These are phyloP conservation scores for Pisolithus thermaeus DNA, from an alignment of 1,284 basidiomycete genomes.

Conservation along the genomic window DNA sequence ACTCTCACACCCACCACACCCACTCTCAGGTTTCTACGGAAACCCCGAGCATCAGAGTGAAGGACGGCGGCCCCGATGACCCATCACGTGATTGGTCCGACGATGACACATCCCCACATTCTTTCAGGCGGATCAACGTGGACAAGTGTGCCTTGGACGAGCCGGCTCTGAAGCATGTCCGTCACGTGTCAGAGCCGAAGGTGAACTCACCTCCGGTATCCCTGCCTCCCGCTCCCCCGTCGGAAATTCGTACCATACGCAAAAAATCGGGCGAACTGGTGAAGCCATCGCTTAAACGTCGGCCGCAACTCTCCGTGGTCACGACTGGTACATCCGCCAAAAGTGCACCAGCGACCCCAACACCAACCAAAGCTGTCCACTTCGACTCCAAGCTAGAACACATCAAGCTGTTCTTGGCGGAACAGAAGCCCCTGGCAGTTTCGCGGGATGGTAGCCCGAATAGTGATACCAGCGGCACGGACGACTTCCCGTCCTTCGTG, in stretches of 20 bases:
- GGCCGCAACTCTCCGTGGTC: conserved; percentile 44
- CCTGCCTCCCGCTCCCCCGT: too few species aligned
- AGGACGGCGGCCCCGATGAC: conserved; percentile 8
- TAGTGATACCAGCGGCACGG: conserved; percentile 71
- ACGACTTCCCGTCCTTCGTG: conserved; percentile 63
- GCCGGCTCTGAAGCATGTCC: conserved; percentile 23
- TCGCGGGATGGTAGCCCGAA: conserved; percentile 87
- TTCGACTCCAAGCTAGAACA: conserved; percentile 90
- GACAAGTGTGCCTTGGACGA: conserved; percentile 24
- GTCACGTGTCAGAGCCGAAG: conserved; percentile 33
- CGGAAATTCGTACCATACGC: conserved; percentile 33
- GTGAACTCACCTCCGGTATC: conserved; percentile 8
- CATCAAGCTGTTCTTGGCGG: conserved; percentile 89
- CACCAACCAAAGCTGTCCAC: conserved; percentile 77
- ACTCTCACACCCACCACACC: conserved; percentile 27
- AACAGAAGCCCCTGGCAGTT: conserved; percentile 92
- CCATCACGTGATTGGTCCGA: conserved; percentile 21
- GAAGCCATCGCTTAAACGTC: conserved; percentile 84
- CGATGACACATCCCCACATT: conserved; percentile 15
- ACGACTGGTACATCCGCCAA: conserved; percentile 42
- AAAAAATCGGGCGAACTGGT: conserved; percentile 94
- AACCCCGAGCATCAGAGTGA: conserved; percentile 14
- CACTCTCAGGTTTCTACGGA: conserved; percentile 6
- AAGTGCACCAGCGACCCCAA: conserved; percentile 57
- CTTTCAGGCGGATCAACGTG: conserved; percentile 13